These are phyloP conservation scores for Nothophoma quercina DNA, from an alignment of 2,329 filamentous ascomycete genomes.

Conservation along the genomic window DNA sequence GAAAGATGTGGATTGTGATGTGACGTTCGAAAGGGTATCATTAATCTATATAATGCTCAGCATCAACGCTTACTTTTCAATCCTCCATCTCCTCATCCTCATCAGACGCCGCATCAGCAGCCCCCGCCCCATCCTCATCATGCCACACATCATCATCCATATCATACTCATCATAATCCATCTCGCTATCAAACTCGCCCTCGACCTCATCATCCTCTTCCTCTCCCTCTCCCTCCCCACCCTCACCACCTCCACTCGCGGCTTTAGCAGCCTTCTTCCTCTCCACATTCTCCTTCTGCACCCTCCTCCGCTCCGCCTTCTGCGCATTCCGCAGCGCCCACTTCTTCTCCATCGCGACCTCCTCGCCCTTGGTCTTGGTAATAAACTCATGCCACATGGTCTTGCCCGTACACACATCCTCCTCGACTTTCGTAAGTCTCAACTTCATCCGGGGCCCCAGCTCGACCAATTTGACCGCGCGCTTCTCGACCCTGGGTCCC, in stretches of 20 bases:
- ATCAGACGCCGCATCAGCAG: constrained; percentile 33
- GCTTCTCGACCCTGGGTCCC: constrained; percentile 72
- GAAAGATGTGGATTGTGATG: no score
- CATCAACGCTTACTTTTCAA: no score
- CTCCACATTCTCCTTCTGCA: constrained; percentile 91
- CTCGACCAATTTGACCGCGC: constrained; percentile 90
- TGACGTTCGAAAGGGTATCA: constrained; percentile 42
- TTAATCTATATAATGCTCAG: constrained; percentile 24
- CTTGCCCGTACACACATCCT: constrained; percentile 87
- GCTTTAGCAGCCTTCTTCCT: constrained; percentile 74
- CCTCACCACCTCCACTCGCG: constrained; percentile 50
- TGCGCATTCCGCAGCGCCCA: constrained; percentile 82
- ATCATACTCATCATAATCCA: constrained; percentile 58
- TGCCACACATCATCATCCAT: constrained; percentile 61
- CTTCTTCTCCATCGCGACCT: constrained; percentile 78
- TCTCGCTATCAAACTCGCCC: constrained; percentile 59
- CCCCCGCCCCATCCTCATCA: constrained; percentile 55
- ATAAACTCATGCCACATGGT: constrained; percentile 98
- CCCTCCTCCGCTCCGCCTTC: constrained; percentile 80
- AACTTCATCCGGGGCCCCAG: constrained; percentile 89
- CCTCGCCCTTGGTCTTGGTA: constrained; percentile 80
- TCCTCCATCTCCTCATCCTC: constrained; percentile 58
- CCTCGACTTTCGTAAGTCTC: constrained; percentile 93
- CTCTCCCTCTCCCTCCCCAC: no score
- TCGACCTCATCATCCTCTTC: constrained; percentile 57